Percentiles rank a stretch among this genome's conserved stretches.
phyloP scores from a whole-genome alignment of 139 green algal genomes.

The Chlamydomonas asymmetrica region DNA sequence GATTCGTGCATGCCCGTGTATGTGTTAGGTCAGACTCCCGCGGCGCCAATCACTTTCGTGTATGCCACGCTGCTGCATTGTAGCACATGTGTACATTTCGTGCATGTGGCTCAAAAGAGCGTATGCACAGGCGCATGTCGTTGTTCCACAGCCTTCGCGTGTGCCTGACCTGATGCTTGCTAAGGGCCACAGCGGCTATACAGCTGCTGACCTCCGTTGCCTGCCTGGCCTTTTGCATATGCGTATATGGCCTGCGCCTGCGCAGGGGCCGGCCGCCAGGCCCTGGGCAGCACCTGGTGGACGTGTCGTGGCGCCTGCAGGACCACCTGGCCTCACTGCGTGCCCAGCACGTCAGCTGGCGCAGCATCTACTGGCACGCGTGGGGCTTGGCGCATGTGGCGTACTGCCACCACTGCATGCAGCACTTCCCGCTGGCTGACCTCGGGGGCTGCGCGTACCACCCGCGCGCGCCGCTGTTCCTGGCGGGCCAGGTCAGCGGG shows the following conservation, averaged over 20 bases:
- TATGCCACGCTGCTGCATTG: background rate
- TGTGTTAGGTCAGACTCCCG: background rate
- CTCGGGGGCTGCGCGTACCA: conserved; percentile 33
- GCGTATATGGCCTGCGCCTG: background rate
- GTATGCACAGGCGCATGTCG: too few species aligned
- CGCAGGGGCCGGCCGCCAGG: background rate
- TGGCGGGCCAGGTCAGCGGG: background rate
- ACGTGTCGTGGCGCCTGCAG: conserved; percentile 32
- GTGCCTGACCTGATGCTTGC: too few species aligned
- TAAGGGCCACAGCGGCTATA: too few species aligned
- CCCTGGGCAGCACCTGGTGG: conserved; percentile 13
- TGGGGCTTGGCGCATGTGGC: conserved; percentile 40
- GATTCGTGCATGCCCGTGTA: too few species aligned
- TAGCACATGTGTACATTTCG: background rate
- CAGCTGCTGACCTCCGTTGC: too few species aligned
- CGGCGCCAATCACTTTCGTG: background rate
- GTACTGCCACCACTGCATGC: conserved; percentile 38
- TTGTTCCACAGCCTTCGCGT: too few species aligned
- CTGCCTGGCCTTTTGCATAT: too few species aligned
- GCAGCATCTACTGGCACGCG: conserved; percentile 41
- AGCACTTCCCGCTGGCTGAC: conserved; percentile 19
- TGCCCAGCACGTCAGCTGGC: conserved; percentile 12
- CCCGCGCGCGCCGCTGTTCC: conserved; percentile 34
- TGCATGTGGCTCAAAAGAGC: background rate
- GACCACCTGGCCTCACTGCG: conserved; percentile 30